A percentile compares a stretch with the other conserved stretches of the same genome.
Conservation (phyloP, 768 basidiomycete genomes). For the Candolleomyces eurysporus region DNA sequence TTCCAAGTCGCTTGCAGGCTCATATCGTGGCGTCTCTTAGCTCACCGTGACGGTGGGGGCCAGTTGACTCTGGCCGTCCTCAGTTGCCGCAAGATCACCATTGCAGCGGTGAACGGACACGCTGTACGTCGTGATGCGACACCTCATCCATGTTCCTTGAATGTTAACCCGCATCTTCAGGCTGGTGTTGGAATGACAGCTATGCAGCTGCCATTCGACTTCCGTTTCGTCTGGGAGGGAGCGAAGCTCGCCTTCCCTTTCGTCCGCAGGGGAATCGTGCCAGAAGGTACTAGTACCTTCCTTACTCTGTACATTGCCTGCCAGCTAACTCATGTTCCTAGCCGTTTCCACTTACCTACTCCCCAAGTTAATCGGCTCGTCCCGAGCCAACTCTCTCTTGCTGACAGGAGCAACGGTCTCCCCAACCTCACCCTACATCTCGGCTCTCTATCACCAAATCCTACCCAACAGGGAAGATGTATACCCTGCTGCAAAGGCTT, state of each 20-base stretch:
- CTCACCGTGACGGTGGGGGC: constrained; percentile 51
- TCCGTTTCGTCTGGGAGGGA: constrained; percentile 51
- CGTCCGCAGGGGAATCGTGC: constrained; percentile 48
- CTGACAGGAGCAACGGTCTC: constrained; percentile 44
- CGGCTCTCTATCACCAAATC: constrained; percentile 44
- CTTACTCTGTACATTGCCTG: neutral
- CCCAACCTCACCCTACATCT: constrained; percentile 43
- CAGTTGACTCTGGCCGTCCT: constrained; percentile 44
- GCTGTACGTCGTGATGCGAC: constrained; percentile 27
- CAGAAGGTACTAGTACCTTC: constrained; percentile 38
- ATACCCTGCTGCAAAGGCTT: constrained; percentile 48
- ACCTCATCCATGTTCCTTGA: too few species aligned
- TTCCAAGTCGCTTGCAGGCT: neutral
- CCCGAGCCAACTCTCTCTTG: constrained; percentile 50
- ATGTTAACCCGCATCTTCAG: constrained; percentile 16
- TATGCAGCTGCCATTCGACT: constrained; percentile 50
- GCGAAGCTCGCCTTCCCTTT: constrained; percentile 51
- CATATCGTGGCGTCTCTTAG: constrained; percentile 18
- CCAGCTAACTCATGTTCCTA: neutral
- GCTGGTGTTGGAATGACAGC: constrained; percentile 51
- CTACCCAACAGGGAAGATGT: constrained; percentile 50
- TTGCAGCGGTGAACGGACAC: constrained; percentile 50
- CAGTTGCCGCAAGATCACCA: constrained; percentile 55
- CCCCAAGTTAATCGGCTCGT: constrained; percentile 52
- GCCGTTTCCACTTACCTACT: constrained; percentile 42